Percentiles rank a stretch among this genome's conserved stretches.
phyloP scores from a whole-genome alignment of 257 asterid species.

The Leptodermis oblonga region DNA sequence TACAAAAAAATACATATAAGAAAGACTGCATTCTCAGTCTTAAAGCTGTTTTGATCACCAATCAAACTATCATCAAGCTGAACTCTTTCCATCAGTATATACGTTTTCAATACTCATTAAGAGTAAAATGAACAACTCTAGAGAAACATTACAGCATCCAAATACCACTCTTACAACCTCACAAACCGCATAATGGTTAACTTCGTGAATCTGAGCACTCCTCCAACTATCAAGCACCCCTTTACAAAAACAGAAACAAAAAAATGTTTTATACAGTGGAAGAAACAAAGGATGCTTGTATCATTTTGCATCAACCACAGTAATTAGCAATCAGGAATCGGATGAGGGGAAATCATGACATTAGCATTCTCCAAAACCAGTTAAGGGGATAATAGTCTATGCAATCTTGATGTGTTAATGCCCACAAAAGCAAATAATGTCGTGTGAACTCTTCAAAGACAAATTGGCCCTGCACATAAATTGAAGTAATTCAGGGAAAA shows the following conservation, averaged over 20 bases:
- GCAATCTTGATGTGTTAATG: conserved; percentile 1
- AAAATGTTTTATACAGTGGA: conserved; percentile 11
- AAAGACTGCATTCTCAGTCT: neutral
- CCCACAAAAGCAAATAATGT: neutral
- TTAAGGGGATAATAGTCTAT: conserved; percentile 5
- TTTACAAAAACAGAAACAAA: neutral
- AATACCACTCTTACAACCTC: neutral
- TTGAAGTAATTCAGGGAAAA: conserved; percentile 1
- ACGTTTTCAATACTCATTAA: neutral
- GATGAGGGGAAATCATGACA: conserved; percentile 6
- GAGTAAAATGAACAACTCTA: neutral
- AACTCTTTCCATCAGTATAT: neutral
- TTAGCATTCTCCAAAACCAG: conserved; percentile 16
- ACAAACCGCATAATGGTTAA: neutral
- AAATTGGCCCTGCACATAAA: conserved; percentile 15
- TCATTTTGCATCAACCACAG: conserved; percentile 9
- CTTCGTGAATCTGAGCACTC: neutral
- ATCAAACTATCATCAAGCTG: neutral
- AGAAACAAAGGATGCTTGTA: neutral
- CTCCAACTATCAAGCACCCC: neutral
- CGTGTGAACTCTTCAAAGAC: neutral
- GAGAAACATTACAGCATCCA: neutral
- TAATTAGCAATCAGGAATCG: conserved; percentile 9
- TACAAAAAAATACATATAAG: neutral
- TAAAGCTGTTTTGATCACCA: neutral